Evolutionary conservation across 1,139 yeast species (phyloP), one percentile per base, ranked within the genome.

Genomic region (Sugiyamaella paludigena): DNA sequence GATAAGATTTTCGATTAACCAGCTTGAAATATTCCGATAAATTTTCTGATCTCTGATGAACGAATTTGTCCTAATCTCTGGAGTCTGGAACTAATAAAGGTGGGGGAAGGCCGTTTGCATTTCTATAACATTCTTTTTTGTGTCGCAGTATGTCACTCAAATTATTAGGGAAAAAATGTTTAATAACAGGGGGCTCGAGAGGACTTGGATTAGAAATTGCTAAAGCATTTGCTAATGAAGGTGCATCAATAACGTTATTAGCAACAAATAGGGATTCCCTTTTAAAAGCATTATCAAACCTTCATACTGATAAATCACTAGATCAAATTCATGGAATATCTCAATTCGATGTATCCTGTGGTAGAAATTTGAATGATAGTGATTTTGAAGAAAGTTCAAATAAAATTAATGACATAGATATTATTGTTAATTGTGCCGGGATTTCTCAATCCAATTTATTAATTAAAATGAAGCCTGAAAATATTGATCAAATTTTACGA

Each of bases 341-440:
- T 53, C 11, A 49, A 62, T 29, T 62, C 58, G 2, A 62, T 16
- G 38, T 39, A 13, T 11, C 47, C 39, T 34, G 45, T 39, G 42
- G 39, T 12, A 38, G 33, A 37, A 39, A 30, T 15, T 27, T 46
- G 10, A 10, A 32, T n/a, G 48, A 42, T 35, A 16, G 34, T 9
- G 47, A 45, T 12, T 27, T 45, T 31, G 45, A 35, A 10, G 26
- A 30, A 38, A 13, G 19, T 16, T 11, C 30, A 10, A 16, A 31
- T 35, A 24, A 38, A 19, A 51, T 58, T 9, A 36, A 43, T 5
- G 54, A 57, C 6, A 54, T 72, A 4, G 73, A 78, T 32, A 75
- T 82, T 1, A 67, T 88, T 30, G 75, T 89, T 30, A 88, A 89
- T 61, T 81, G 92, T 66, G 96, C 96, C 0, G 98, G 98, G 0